These are phyloP conservation scores for Cymodocea nodosa DNA, from an alignment of 116 monocot species.

Conservation along the genomic window DNA sequence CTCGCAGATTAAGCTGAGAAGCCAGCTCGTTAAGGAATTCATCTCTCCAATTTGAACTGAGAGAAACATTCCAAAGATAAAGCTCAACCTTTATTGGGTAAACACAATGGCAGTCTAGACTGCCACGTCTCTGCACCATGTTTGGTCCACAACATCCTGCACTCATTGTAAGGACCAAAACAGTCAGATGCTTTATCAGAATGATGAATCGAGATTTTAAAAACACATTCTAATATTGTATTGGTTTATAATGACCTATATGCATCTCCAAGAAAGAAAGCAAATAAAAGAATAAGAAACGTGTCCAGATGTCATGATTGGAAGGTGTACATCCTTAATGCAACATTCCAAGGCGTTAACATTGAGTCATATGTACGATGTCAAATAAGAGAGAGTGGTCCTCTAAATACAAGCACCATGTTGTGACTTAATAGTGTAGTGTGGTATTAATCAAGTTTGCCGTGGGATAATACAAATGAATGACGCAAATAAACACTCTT, in stretches of 20 bases:
- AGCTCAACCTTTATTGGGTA: conserved; percentile 59
- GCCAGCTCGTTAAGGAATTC: conserved; percentile 73
- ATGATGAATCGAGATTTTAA: neutral
- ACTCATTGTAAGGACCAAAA: neutral
- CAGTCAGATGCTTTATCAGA: neutral
- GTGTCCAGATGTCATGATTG: neutral
- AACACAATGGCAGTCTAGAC: conserved; percentile 48
- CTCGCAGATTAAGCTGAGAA: conserved; percentile 54
- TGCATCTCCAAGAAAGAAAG: neutral
- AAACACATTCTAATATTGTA: neutral
- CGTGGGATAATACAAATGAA: neutral
- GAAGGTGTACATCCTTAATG: neutral
- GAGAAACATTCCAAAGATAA: conserved; percentile 58
- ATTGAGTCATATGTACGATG: neutral
- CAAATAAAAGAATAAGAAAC: neutral
- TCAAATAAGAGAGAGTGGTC: neutral
- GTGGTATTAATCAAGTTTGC: neutral
- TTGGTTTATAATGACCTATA: too few relatives aligned
- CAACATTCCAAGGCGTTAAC: neutral
- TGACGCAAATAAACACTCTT: neutral
- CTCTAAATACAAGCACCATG: neutral
- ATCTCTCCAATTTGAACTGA: conserved; percentile 73
- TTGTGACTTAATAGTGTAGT: too few relatives aligned
- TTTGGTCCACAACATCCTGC: conserved; percentile 53
- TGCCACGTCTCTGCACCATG: conserved; percentile 42